Conservation (phyloP, 352 stramenopile species). For the Peronospora belbahrii region DNA sequence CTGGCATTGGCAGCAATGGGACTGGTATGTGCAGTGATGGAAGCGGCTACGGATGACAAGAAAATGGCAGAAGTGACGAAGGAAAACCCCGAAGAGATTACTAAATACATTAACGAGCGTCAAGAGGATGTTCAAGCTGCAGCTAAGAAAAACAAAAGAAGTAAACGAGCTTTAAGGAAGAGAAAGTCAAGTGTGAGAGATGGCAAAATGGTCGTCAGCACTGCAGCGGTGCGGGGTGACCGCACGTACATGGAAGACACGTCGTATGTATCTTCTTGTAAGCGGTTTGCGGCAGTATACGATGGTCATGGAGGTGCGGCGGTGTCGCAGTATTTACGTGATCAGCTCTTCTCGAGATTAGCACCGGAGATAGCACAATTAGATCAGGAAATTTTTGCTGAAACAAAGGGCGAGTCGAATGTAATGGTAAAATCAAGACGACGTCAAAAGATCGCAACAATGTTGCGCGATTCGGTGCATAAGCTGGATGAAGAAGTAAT, state of each 20-base stretch:
- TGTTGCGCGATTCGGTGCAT: constrained; percentile 40
- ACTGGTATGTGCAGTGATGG: constrained; percentile 10
- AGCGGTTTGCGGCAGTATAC: constrained; percentile 77
- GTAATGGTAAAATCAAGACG: constrained; percentile 22
- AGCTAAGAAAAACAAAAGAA: constrained; percentile 10
- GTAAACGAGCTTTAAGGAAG: constrained; percentile 29
- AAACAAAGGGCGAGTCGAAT: constrained; percentile 24
- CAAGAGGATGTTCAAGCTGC: constrained; percentile 21
- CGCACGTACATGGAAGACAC: constrained; percentile 81
- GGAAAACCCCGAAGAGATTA: constrained; percentile 12
- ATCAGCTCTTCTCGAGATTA: constrained; percentile 51
- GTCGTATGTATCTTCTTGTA: constrained; percentile 70
- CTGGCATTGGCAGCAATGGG: constrained; percentile 12
- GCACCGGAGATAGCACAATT: constrained; percentile 37
- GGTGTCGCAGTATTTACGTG: constrained; percentile 60
- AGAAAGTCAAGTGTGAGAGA: constrained; percentile 42
- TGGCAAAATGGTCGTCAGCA: constrained; percentile 47
- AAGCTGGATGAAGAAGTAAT: constrained; percentile 57
- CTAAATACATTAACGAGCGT: constrained; percentile 15
- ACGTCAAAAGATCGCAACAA: constrained; percentile 27
- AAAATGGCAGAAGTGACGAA: constrained; percentile 1
- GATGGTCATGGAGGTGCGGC: constrained; percentile 72
- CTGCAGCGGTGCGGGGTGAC: constrained; percentile 62
- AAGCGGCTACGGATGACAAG: constrained; percentile 13
- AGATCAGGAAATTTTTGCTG: constrained; percentile 38